Conservation (phyloP, 352 stramenopile species). For the Ophiocytium majus region DNA sequence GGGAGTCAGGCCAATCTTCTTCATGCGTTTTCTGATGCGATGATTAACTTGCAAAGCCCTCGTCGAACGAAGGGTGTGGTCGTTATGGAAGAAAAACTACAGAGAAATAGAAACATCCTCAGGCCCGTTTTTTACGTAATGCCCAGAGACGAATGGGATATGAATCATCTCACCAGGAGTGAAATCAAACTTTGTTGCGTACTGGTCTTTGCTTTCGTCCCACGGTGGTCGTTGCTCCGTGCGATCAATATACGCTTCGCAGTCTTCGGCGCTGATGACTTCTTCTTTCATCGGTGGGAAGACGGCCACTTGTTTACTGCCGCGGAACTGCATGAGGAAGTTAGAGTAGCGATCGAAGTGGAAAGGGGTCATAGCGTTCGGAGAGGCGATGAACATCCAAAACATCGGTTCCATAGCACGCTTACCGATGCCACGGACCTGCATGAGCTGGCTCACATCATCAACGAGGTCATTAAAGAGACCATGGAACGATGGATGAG, state of each 20-base stretch:
- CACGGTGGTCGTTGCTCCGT: neutral
- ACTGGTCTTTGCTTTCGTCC: neutral
- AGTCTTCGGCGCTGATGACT: neutral
- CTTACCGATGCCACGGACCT: neutral
- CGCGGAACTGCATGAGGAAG: neutral
- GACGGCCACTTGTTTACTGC: neutral
- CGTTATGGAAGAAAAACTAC: neutral
- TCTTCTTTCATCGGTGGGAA: neutral
- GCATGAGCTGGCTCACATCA: constrained; percentile 4
- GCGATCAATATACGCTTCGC: neutral
- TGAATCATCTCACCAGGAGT: neutral
- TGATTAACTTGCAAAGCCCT: constrained; percentile 3
- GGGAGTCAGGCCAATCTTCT: neutral
- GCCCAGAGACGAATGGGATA: neutral
- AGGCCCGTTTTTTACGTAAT: neutral
- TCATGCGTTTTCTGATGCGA: neutral
- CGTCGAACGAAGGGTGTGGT: neutral
- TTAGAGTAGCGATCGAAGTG: neutral
- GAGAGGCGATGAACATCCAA: constrained; percentile 10
- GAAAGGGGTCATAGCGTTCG: neutral
- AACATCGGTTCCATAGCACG: neutral
- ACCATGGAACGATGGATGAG: neutral
- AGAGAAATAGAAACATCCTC: neutral
- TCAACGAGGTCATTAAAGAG: neutral
- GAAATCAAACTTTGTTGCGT: neutral